Evolutionary conservation across 2,329 filamentous ascomycete genomes (phyloP).

Genomic region (Botrytis tulipae): DNA sequence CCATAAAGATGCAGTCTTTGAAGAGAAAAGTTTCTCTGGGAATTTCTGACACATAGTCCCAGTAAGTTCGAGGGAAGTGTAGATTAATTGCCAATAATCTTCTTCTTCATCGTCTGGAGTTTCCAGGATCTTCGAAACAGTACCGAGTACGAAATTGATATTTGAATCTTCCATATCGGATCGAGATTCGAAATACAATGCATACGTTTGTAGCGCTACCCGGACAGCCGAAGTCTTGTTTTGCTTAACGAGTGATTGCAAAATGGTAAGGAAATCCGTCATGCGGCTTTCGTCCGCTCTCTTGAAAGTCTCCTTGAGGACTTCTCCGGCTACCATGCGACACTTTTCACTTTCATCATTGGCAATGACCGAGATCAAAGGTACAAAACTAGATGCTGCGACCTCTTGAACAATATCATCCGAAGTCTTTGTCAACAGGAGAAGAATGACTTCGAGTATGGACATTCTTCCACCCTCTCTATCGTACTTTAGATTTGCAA

Average conservation of each 20-base stretch:
- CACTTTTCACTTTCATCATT: conserved; percentile 90
- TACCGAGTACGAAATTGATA: conserved; percentile 48
- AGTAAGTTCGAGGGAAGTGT: conserved; percentile 69
- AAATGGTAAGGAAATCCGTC: conserved; percentile 66
- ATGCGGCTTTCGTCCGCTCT: conserved; percentile 71
- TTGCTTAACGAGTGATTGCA: conserved; percentile 75
- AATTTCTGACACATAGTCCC: conserved; percentile 66
- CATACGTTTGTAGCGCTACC: conserved; percentile 76
- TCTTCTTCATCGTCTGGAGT: conserved; percentile 52
- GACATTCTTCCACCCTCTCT: conserved; percentile 86
- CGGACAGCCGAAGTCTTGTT: conserved; percentile 65
- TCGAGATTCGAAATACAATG: conserved; percentile 75
- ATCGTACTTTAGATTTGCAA: conserved; percentile 88
- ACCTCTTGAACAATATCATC: conserved; percentile 82
- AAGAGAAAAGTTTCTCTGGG: conserved; percentile 61
- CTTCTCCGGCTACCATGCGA: conserved; percentile 72
- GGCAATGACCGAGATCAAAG: conserved; percentile 77
- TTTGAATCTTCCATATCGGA: conserved; percentile 59
- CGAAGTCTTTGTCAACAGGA: conserved; percentile 81
- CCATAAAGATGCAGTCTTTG: conserved; percentile 68
- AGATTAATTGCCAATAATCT: conserved; percentile 67
- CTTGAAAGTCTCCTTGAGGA: conserved; percentile 79
- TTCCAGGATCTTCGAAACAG: conserved; percentile 51
- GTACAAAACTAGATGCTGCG: conserved; percentile 77
- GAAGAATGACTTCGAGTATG: conserved; percentile 86